phyloP scores from a whole-genome alignment of 1,139 yeast species.

The Kodamaea anthophila region DNA sequence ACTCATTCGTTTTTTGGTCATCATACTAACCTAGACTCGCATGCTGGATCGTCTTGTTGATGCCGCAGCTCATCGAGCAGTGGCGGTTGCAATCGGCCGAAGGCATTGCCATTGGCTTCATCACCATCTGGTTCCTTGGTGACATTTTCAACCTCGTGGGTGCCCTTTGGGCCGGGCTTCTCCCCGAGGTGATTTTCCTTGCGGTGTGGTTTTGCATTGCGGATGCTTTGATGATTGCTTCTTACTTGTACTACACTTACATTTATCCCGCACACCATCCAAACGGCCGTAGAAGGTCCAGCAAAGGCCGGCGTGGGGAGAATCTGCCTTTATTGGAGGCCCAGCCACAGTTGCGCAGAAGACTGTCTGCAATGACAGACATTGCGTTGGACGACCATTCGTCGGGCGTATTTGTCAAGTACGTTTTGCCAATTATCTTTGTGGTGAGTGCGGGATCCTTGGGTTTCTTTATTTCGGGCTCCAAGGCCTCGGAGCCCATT shows the following conservation, averaged over 20 bases:
- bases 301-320: slow-evolving; percentile 7
- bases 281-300: slow-evolving; percentile 8
- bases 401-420: slow-evolving; percentile 45
- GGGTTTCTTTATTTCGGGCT: slow-evolving; percentile 52
- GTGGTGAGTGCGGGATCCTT: slow-evolving; percentile 63
- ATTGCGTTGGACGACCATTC: slow-evolving; percentile 38
- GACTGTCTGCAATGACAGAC: slow-evolving; percentile 40
- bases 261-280: slow-evolving; percentile 35
- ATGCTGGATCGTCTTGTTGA: slow-evolving; percentile 74
- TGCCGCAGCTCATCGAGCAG: slow-evolving; percentile 79
- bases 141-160: slow-evolving; percentile 66
- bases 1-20: too few relatives aligned
- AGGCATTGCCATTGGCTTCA: slow-evolving; percentile 68
- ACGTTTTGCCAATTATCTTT: slow-evolving; percentile 54
- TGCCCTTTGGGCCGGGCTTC: slow-evolving; percentile 61
- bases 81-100: slow-evolving; percentile 76
- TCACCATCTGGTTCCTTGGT: slow-evolving; percentile 68
- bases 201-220: slow-evolving; percentile 75
- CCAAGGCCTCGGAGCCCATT: slow-evolving; percentile 12
- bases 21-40: slow-evolving; percentile 38
- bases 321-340: slow-evolving; percentile 5
- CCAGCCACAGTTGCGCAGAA: slow-evolving; percentile 27
- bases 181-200: slow-evolving; percentile 63
- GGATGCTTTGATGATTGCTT: slow-evolving; percentile 54
- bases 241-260: slow-evolving; percentile 53